Conservation (phyloP, 2,329 filamentous ascomycete species). For the Diaporthe sp. region DNA sequence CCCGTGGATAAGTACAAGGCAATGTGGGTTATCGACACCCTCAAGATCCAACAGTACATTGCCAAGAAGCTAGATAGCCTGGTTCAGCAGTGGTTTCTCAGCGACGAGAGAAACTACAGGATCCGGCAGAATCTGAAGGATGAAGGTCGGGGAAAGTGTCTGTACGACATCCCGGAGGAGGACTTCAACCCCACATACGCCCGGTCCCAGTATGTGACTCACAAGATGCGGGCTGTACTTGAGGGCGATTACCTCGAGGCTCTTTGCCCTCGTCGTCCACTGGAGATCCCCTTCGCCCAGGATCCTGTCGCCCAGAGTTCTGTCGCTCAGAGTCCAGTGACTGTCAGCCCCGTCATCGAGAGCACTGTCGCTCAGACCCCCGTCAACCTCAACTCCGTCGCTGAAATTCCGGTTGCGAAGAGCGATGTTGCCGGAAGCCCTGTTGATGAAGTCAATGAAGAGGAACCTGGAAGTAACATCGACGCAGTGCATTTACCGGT, state of each 20-base stretch:
- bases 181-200: conserved; percentile 13
- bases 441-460: neutral
- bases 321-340: neutral
- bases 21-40: neutral
- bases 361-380: neutral
- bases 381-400: neutral
- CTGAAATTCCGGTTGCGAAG: neutral
- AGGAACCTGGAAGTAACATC: neutral
- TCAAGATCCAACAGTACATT: neutral
- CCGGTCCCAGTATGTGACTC: neutral
- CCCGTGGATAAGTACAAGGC: neutral
- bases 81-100: conserved; percentile 19
- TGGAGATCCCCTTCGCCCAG: neutral
- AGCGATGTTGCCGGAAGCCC: neutral
- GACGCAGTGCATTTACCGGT: neutral
- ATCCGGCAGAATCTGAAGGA: conserved; percentile 3
- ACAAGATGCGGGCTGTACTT: neutral
- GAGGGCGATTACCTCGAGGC: conserved; percentile 17
- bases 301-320: neutral
- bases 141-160: neutral
- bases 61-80: neutral
- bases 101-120: conserved; percentile 22
- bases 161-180: conserved; percentile 29
- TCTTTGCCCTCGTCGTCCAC: neutral
- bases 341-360: neutral